Conservation (phyloP, 176 grass and related monocot species). For the Poa annua region DNA sequence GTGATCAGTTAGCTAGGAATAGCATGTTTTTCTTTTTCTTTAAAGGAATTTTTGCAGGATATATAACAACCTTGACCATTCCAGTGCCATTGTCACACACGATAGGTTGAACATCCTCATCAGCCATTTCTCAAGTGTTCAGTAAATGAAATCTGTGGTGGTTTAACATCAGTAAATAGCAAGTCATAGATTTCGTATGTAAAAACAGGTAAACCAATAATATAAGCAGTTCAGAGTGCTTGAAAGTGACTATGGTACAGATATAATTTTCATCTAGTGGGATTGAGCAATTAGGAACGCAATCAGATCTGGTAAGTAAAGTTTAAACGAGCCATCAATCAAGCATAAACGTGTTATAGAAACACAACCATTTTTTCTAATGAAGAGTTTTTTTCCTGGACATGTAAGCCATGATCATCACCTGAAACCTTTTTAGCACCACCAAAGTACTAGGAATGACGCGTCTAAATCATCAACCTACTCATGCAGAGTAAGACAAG, state of each 20-base stretch:
- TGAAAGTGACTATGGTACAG: background rate
- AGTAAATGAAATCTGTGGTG: slow-evolving; percentile 28
- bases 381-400: background rate
- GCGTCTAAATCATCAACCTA: background rate
- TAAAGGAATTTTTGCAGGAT: background rate
- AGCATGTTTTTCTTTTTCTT: background rate
- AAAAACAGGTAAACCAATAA: background rate
- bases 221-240: background rate
- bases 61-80: slow-evolving; percentile 77
- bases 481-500: slow-evolving; percentile 21
- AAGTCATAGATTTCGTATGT: background rate
- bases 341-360: background rate
- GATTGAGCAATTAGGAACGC: background rate
- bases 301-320: background rate
- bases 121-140: slow-evolving; percentile 59
- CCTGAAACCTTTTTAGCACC: background rate
- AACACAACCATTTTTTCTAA: background rate
- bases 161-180: background rate
- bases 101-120: slow-evolving; percentile 81
- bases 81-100: slow-evolving; percentile 90
- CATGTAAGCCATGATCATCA: background rate
- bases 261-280: background rate
- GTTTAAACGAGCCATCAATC: background rate
- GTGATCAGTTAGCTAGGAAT: background rate
- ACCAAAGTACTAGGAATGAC: background rate